These are phyloP conservation scores for Nepenthes mirabilis DNA, from an alignment of 148 eudicot genomes.

Conservation along the genomic window DNA sequence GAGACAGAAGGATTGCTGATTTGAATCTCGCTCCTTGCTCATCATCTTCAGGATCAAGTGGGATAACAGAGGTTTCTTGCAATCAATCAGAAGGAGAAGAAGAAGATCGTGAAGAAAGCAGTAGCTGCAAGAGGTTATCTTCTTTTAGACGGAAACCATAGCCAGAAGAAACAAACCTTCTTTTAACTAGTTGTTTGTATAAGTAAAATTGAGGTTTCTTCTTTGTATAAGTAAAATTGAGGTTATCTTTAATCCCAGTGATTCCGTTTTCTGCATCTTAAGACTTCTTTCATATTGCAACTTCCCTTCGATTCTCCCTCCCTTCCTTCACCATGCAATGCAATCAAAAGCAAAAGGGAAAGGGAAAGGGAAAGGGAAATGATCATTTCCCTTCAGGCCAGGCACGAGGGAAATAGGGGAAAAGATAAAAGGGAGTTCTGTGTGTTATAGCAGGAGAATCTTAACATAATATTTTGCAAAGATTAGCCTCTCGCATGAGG, in stretches of 20 bases:
- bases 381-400: not conserved
- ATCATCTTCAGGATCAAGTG: conserved; percentile 74
- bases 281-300: no score
- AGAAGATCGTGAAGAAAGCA: conserved; percentile 57
- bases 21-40: conserved; percentile 48
- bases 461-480: not conserved
- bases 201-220: not conserved
- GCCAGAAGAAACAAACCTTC: not conserved
- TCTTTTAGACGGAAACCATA: conserved; percentile 24
- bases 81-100: conserved; percentile 7
- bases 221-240: not conserved
- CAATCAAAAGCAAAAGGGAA: not conserved
- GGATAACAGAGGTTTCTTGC: conserved; percentile 37
- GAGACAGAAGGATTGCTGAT: conserved; percentile 29
- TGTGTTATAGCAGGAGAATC: not conserved
- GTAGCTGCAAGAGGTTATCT: conserved; percentile 41
- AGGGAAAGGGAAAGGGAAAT: not conserved
- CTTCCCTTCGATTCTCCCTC: no score
- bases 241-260: not conserved
- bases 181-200: not conserved
- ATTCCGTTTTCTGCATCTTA: no score
- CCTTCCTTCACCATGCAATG: not conserved
- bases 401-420: not conserved
- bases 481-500: not conserved
- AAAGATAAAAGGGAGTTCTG: not conserved